These are phyloP conservation scores for Rhododendron griersonianum DNA, from an alignment of 148 eudicot genomes.

Conservation along the genomic window DNA sequence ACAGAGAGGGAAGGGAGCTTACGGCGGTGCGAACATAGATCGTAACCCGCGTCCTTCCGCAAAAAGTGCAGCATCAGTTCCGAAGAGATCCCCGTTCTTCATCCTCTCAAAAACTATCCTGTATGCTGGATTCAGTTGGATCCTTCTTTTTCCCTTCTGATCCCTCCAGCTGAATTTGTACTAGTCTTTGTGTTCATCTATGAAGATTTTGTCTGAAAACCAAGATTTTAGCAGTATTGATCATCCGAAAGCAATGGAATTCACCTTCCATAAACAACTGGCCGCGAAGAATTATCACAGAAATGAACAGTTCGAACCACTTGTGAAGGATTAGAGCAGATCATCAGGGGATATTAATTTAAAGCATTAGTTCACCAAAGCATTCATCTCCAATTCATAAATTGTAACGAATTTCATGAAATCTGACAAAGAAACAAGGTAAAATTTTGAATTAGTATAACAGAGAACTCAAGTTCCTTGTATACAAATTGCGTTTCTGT, in stretches of 20 bases:
- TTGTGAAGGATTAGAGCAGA: background rate
- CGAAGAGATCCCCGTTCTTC: background rate
- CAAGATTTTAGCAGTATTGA: background rate
- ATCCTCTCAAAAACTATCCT: background rate
- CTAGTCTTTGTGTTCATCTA: background rate
- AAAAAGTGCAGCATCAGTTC: constrained; percentile 2
- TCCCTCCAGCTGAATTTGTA: background rate
- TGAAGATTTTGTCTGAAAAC: background rate
- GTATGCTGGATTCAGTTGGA: background rate
- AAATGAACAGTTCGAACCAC: background rate
- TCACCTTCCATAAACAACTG: background rate
- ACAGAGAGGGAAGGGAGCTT: constrained; percentile 13
- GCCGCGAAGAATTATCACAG: background rate
- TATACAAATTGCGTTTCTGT: background rate
- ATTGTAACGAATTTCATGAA: background rate
- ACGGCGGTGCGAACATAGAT: constrained; percentile 23
- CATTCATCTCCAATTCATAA: background rate
- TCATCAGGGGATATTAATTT: background rate
- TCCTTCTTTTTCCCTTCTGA: background rate
- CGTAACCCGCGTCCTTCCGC: background rate
- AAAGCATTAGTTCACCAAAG: too few species aligned
- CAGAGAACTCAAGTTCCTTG: background rate
- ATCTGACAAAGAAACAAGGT: background rate
- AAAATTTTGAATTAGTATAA: background rate
- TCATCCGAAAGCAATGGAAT: background rate